These are phyloP conservation scores for Aspergillus campestris DNA, from an alignment of 495 filamentous ascomycete species.

Conservation along the genomic window DNA sequence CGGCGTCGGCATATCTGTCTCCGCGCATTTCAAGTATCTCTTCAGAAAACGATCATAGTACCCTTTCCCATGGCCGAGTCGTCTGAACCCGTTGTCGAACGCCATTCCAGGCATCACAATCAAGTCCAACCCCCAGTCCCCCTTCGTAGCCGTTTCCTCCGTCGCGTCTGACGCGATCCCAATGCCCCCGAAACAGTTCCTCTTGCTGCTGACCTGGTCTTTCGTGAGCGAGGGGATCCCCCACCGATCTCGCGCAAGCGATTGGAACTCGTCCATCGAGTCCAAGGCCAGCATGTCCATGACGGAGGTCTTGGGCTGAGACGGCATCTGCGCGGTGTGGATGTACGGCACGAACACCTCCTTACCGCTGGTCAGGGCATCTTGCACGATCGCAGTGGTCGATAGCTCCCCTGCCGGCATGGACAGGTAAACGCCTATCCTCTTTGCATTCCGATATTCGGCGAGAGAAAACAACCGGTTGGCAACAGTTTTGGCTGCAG, in stretches of 20 bases:
- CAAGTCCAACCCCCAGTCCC: conserved; percentile 59
- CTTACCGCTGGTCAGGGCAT: conserved; percentile 72
- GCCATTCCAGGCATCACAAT: conserved; percentile 92
- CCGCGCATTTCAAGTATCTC: conserved; percentile 49
- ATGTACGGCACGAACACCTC: conserved; percentile 87
- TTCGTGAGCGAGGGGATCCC: conserved; percentile 75
- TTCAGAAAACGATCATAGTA: conserved; percentile 93
- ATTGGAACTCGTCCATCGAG: conserved; percentile 65
- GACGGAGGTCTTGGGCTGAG: conserved; percentile 44
- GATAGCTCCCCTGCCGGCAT: conserved; percentile 83
- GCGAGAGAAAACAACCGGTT: conserved; percentile 50
- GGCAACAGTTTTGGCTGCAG: conserved; percentile 49
- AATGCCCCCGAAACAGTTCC: conserved; percentile 57
- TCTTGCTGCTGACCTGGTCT: conserved; percentile 51
- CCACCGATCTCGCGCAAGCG: conserved; percentile 72
- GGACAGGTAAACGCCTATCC: conserved; percentile 81
- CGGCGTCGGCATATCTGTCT: conserved; percentile 26
- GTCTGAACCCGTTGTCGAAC: conserved; percentile 66
- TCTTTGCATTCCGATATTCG: conserved; percentile 61
- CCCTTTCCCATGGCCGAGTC: conserved; percentile 91
- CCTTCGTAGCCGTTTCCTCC: conserved; percentile 16
- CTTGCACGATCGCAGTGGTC: conserved; percentile 67
- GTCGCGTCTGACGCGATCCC: conserved; percentile 13
- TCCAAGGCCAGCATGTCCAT: conserved; percentile 91
- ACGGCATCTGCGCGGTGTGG: conserved; percentile 45